Evolutionary conservation across 2,329 filamentous ascomycete species (phyloP).

Genomic region (Drechslerella coelobrocha): DNA sequence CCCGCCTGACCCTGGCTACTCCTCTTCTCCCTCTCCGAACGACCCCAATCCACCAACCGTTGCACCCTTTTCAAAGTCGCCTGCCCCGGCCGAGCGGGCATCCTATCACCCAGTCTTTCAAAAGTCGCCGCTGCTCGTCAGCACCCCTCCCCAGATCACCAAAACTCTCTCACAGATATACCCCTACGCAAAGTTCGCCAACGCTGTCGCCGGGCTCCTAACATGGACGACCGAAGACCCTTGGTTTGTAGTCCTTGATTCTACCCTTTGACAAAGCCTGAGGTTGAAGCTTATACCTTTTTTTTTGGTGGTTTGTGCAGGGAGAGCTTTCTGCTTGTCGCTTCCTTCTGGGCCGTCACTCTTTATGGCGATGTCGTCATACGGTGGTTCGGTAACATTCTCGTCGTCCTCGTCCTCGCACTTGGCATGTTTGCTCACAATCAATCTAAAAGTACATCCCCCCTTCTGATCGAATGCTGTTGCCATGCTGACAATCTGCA

Average conservation of each 20-base stretch:
- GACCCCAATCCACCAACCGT: conserved; percentile 72
- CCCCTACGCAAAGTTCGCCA: conserved; percentile 87
- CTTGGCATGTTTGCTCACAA: conserved; percentile 60
- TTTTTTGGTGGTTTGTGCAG: conserved; percentile 1
- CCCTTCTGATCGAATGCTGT: neutral
- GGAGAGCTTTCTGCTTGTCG: conserved; percentile 89
- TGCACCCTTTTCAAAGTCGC: conserved; percentile 82
- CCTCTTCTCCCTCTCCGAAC: conserved; percentile 1
- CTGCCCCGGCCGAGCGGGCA: conserved; percentile 77
- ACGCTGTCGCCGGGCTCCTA: conserved; percentile 80
- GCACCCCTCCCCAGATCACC: conserved; percentile 93
- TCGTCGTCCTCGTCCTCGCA: conserved; percentile 80
- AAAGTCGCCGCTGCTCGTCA: conserved; percentile 89
- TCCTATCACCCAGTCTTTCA: conserved; percentile 90
- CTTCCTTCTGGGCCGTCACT: conserved; percentile 81
- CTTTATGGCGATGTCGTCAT: conserved; percentile 87
- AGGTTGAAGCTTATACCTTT: neutral
- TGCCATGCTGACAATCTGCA: neutral
- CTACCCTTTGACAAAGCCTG: neutral
- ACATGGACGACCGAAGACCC: conserved; percentile 94
- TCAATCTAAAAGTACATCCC: conserved; percentile 25
- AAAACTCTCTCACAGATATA: conserved; percentile 94
- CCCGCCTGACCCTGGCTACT: conserved; percentile 17
- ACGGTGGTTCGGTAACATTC: conserved; percentile 79
- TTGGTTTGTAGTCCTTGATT: conserved; percentile 63